Base-by-base conservation (phyloP, 2,329 filamentous ascomycete species). In the Hypoxylon sp. region DNA sequence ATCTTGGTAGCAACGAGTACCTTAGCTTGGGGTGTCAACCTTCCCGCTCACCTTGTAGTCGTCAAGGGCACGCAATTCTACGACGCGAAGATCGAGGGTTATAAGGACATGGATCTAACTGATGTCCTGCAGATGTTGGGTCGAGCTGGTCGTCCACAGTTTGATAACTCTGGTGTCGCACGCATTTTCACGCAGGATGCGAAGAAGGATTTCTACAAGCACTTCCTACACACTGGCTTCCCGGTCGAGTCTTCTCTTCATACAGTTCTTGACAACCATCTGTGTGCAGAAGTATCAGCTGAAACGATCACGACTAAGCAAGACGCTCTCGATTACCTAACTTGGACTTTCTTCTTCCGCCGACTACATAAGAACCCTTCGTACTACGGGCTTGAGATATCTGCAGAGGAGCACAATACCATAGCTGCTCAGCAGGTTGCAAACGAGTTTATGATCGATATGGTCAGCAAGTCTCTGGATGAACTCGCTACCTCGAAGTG, bases 281-380 rank as follows among this genome's bases (percentile, higher is more conserved):
- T 99, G 73, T 89, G 92, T 61, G 95, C 95, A 57, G 95, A 99
- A 77, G 88, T 98, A 4, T 96, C 93, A 0, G 92, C 95, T 0
- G 93, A 91, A 66, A 99, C 95, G 0, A 91, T 99, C 47, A 81
- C 89, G 26, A 96, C 92, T 7, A 97, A 97, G 75, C 95, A 99
- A 75, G 95, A 99, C 76, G 95, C 95, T 0, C 83, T 99, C 3
- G 96, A 99, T 75, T 99, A 99, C 72, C 78, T 99, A 49, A 99
- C 95, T 0, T 99, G 96, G 95, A 99, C 96, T 0, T 99, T 99
- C 80, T 99, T 99, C 84, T 99, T 99, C 83, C 87, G 96, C 2
- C 84, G 95, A 9, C 79, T 99, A 33, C 95, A 99, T 79, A 99
- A 99, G 81, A 99, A 99, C 68, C 95, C 95, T 1, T 96, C 93